phyloP scores from a whole-genome alignment of 495 filamentous ascomycete genomes.

The Acidiella bohemica region DNA sequence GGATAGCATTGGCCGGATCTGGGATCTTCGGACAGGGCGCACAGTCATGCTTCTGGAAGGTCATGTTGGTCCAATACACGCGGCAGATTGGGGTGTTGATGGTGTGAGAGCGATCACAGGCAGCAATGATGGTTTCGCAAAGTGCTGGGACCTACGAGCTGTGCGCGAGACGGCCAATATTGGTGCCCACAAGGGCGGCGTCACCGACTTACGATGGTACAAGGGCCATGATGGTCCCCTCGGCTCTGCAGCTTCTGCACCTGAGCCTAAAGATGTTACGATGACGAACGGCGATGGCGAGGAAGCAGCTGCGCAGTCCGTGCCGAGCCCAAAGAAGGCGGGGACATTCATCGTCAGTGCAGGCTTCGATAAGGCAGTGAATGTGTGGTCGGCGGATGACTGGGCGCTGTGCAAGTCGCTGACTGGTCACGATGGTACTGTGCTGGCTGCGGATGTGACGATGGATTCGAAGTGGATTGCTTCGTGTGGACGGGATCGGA shows the following conservation, averaged over 20 bases:
- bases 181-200: conserved; percentile 81
- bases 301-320: conserved; percentile 1
- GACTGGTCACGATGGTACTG: conserved; percentile 81
- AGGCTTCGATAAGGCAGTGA: conserved; percentile 92
- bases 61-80: conserved; percentile 86
- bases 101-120: conserved; percentile 79
- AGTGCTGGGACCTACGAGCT: conserved; percentile 92
- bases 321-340: conserved; percentile 41
- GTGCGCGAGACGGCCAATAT: conserved; percentile 71
- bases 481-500: conserved; percentile 83
- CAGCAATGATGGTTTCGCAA: conserved; percentile 89
- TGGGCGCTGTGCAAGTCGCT: conserved; percentile 82
- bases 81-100: conserved; percentile 81
- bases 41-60: conserved; percentile 94
- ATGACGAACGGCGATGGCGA: conserved; percentile 40
- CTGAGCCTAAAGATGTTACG: conserved; percentile 10
- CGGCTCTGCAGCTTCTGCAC: conserved; percentile 21
- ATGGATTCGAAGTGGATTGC: conserved; percentile 81
- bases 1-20: conserved; percentile 88
- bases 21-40: conserved; percentile 88
- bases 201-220: conserved; percentile 89
- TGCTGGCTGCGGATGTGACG: conserved; percentile 77
- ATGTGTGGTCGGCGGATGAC: conserved; percentile 89
- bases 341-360: conserved; percentile 83
- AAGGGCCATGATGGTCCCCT: conserved; percentile 59